phyloP scores from a whole-genome alignment of 2,329 filamentous ascomycete genomes.

The Fusarium tupiense region DNA sequence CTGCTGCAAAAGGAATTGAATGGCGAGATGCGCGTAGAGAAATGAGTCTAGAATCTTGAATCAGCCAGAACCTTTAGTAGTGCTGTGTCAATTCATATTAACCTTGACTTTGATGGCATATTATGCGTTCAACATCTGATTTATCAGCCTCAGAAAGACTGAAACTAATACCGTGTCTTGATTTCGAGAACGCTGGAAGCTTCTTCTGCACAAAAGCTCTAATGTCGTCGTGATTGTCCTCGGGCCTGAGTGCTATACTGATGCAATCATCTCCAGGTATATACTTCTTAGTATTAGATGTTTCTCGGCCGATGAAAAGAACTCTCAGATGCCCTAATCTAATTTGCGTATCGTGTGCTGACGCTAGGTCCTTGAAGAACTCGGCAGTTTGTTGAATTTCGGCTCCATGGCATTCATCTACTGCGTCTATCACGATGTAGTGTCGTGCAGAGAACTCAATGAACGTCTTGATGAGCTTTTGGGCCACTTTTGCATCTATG shows the following conservation, averaged over 20 bases:
- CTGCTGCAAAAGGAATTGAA: not conserved
- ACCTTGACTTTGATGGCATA: slow-evolving; percentile 3
- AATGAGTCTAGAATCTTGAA: not conserved
- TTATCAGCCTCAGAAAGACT: not conserved
- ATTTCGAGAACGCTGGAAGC: not conserved
- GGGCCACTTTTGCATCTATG: accelerated
- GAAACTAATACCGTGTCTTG: not conserved
- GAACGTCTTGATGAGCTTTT: not conserved
- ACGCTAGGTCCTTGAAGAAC: not conserved
- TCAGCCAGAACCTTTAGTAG: accelerated
- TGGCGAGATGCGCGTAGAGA: not conserved
- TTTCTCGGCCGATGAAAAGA: slow-evolving; percentile 3
- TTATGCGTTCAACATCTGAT: not conserved
- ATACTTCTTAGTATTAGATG: not conserved
- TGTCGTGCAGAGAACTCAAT: not conserved
- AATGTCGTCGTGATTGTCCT: slow-evolving; percentile 1
- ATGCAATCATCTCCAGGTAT: not conserved
- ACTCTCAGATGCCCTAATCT: not conserved
- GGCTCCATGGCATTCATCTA: not conserved
- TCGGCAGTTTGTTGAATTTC: not conserved
- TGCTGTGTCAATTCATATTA: accelerated
- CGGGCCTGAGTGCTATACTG: not conserved
- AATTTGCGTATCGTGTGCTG: not conserved
- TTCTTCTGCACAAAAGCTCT: not conserved
- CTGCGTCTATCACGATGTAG: slow-evolving; percentile 1